phyloP scores from a whole-genome alignment of 805 yeast species.

The Zygosaccharomyces siamensis region DNA sequence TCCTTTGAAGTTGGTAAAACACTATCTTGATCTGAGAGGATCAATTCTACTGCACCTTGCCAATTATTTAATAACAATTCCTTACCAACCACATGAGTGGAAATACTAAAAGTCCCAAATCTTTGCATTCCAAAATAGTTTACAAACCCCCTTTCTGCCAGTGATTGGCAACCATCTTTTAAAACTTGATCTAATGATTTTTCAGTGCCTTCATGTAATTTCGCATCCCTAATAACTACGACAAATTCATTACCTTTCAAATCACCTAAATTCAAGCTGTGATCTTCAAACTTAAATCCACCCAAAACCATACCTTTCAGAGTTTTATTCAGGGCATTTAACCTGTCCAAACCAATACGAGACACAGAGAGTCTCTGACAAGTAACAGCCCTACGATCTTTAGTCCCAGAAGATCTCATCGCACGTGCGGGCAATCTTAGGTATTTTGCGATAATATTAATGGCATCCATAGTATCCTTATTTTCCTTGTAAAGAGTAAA shows the following conservation, averaged over 20 bases:
- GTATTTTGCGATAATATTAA: constrained; percentile 64
- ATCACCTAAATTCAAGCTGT: constrained; percentile 70
- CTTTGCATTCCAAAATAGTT: constrained; percentile 98
- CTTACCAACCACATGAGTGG: constrained; percentile 84
- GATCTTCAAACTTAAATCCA: constrained; percentile 62
- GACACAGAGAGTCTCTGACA: constrained; percentile 74
- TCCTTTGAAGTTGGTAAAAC: constrained; percentile 79
- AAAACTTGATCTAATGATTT: constrained; percentile 44
- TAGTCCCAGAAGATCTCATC: constrained; percentile 88
- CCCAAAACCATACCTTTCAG: constrained; percentile 78
- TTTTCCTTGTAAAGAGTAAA: constrained; percentile 87
- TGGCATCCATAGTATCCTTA: constrained; percentile 96
- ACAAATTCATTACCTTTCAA: constrained; percentile 83
- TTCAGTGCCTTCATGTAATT: constrained; percentile 32
- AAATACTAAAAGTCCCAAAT: constrained; percentile 90
- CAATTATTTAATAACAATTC: constrained; percentile 67
- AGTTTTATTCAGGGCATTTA: constrained; percentile 69
- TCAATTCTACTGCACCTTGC: constrained; percentile 71
- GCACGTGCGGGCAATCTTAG: constrained; percentile 67
- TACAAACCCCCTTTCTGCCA: constrained; percentile 70
- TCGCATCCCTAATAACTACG: constrained; percentile 75
- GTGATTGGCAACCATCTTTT: constrained; percentile 48
- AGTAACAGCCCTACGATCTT: constrained; percentile 94
- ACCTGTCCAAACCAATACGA: constrained; percentile 65
- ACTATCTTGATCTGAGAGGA: constrained; percentile 79